These are phyloP conservation scores for Tylopilus cervinicoccineus DNA, from an alignment of 768 basidiomycete genomes.

Conservation along the genomic window DNA sequence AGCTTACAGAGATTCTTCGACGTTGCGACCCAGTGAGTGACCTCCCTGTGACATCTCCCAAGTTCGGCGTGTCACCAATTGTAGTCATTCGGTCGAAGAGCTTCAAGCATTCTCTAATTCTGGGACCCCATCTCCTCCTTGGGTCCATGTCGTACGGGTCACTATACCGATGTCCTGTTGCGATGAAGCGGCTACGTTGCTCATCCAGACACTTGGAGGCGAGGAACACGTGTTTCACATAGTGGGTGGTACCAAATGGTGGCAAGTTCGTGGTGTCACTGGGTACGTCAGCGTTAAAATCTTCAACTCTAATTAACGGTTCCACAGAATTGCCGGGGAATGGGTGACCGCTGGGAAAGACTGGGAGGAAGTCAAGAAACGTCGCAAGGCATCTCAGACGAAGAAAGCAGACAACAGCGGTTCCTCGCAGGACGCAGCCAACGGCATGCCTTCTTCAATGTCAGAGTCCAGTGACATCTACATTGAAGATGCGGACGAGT, in stretches of 20 bases:
- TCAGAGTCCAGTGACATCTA: conserved; percentile 39
- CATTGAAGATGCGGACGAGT: conserved; percentile 72
- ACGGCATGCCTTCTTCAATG: conserved; percentile 14
- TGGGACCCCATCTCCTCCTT: conserved; percentile 80
- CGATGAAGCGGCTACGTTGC: conserved; percentile 63
- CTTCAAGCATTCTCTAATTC: conserved; percentile 76
- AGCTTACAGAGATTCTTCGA: conserved; percentile 64
- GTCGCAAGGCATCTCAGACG: conserved; percentile 45
- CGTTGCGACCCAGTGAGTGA: conserved; percentile 59
- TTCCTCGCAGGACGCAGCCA: conserved; percentile 15
- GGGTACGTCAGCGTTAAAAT: conserved; percentile 48
- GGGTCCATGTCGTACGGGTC: conserved; percentile 69
- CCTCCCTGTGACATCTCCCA: neutral
- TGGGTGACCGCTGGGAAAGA: conserved; percentile 88
- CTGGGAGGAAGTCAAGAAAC: conserved; percentile 64
- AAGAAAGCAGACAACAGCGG: conserved; percentile 17
- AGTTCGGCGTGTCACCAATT: neutral
- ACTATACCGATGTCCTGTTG: conserved; percentile 73
- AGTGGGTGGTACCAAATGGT: conserved; percentile 94
- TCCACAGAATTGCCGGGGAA: conserved; percentile 69
- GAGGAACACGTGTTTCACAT: conserved; percentile 63
- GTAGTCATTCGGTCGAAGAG: conserved; percentile 82
- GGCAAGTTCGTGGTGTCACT: conserved; percentile 85
- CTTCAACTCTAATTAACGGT: conserved; percentile 12
- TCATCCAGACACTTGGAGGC: conserved; percentile 84